Evolutionary conservation across 83 land plant species (phyloP), one percentile per base, ranked within the genome.

Genomic region (Picea abies): DNA sequence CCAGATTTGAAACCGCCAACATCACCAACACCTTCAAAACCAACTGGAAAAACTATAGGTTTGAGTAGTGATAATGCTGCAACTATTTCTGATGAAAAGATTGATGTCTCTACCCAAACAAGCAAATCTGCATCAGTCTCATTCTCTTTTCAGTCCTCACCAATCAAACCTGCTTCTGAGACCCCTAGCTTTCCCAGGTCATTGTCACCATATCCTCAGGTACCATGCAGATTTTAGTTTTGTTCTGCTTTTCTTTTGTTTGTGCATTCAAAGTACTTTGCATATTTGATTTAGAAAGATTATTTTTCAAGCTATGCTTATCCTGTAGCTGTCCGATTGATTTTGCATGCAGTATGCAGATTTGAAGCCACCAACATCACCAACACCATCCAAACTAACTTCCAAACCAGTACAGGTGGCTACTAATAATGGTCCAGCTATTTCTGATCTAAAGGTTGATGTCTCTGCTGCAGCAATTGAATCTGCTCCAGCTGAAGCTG

Each of bases 1-100:
- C 76, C 76, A 39, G 76, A 72, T 72, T 72, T 72, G 76, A 72
- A 72, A 72, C 76, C 76, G 23, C 76, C 76, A 72, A 72, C 76
- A 72, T 72, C 76, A 72, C 23, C 76, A 17, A 72, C 56, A 19
- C 56, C 77, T 15, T 39, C 76, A 72, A 72, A 72, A 35, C 76
- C 76, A 72, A 37, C 76, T 41, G 76, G 11, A 39, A 39, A 41
- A 47, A 47, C 49, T 72, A 1, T 39, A 35, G 52, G 44, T 39
- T 16, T 47, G 6, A 3, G n/a, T 72, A 72, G 49, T 14, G 7
- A 39, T 20, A 72, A 41, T 72, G 23, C 11, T 72, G n/a, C 49
- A 72, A 11, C 9, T 44, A 20, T 72, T 17, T 72, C 76, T 41
- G 22, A 71, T 71, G 49, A 71, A 39, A 71, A 37, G 19, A 41